A percentile compares a stretch with the other conserved stretches of the same genome.
phyloP scores from a whole-genome alignment of 202 grass and related monocot genomes.

The Digitaria exilis region DNA sequence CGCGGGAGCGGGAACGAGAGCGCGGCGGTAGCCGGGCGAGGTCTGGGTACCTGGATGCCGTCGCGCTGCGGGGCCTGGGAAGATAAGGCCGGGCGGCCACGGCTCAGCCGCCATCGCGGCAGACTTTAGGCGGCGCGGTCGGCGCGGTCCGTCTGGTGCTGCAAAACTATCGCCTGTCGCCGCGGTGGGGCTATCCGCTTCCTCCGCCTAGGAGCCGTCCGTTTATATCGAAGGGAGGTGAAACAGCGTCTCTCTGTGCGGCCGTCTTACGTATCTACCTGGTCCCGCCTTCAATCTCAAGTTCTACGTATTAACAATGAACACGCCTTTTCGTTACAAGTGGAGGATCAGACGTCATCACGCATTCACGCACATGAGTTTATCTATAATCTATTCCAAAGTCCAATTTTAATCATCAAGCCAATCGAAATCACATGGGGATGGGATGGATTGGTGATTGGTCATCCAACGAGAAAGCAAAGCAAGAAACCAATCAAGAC shows the following conservation, averaged over 20 bases:
- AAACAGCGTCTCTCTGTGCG: not conserved
- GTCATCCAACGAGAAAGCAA: not conserved
- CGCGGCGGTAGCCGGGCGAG: not conserved
- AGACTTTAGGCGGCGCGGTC: not conserved
- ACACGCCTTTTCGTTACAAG: not conserved
- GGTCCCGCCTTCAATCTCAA: not conserved
- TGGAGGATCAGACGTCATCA: not conserved
- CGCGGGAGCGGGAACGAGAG: not conserved
- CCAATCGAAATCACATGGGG: slow-evolving; percentile 2
- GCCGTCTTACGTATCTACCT: accelerated
- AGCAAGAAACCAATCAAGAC: slow-evolving; percentile 27
- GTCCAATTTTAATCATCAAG: not conserved
- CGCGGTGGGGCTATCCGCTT: slow-evolving; percentile 41
- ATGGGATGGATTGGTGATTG: not conserved
- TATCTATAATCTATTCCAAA: not conserved
- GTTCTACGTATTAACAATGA: not conserved
- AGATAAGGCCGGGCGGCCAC: slow-evolving; percentile 43
- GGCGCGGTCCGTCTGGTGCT: too few relatives aligned
- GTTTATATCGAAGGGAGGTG: not conserved
- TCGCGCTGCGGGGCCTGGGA: slow-evolving; percentile 35
- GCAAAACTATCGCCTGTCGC: slow-evolving; percentile 26
- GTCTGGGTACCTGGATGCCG: slow-evolving; percentile 26
- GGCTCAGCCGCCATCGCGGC: slow-evolving; percentile 36
- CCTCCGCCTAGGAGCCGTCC: slow-evolving; percentile 34
- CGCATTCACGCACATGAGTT: slow-evolving; percentile 9